Evolutionary conservation across 2,329 filamentous ascomycete species (phyloP).

Genomic region (Massarina eburnea): DNA sequence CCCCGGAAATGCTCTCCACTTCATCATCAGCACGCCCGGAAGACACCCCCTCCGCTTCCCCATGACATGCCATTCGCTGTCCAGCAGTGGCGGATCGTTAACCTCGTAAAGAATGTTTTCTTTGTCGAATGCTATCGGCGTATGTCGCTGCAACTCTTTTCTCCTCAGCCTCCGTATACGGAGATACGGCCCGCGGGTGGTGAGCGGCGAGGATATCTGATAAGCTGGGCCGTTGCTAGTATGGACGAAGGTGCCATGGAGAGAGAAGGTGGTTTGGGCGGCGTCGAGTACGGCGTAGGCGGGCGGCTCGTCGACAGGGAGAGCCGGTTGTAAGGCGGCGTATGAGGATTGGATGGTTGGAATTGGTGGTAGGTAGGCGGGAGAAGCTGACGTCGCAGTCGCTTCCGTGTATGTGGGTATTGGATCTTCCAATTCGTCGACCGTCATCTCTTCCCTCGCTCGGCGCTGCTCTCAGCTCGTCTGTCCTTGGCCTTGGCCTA

Average conservation of each 20-base stretch:
- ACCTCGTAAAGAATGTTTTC: slow-evolving; percentile 23
- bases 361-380: slow-evolving; percentile 13
- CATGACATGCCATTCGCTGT: slow-evolving; percentile 23
- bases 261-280: slow-evolving; percentile 23
- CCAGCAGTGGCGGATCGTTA: slow-evolving; percentile 24
- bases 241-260: slow-evolving; percentile 30
- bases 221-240: slow-evolving; percentile 24
- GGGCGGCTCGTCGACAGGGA: slow-evolving; percentile 15
- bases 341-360: slow-evolving; percentile 6
- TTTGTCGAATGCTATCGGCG: slow-evolving; percentile 23
- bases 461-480: no score
- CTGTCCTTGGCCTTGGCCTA: no score
- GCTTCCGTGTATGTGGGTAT: slow-evolving; percentile 24
- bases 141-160: slow-evolving; percentile 19
- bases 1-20: slow-evolving; percentile 13
- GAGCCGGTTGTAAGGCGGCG: not conserved
- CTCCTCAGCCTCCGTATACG: slow-evolving; percentile 22
- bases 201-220: slow-evolving; percentile 29
- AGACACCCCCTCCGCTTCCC: slow-evolving; percentile 17
- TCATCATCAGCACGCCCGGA: slow-evolving; percentile 21
- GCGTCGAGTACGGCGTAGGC: slow-evolving; percentile 25
- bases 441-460: no score
- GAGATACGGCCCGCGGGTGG: slow-evolving; percentile 18
- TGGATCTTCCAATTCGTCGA: slow-evolving; percentile 9
- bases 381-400: slow-evolving; percentile 3